These are phyloP conservation scores for Entophlyctis luteolus DNA, from an alignment of 192 early-diverging fungal genomes.

Conservation along the genomic window DNA sequence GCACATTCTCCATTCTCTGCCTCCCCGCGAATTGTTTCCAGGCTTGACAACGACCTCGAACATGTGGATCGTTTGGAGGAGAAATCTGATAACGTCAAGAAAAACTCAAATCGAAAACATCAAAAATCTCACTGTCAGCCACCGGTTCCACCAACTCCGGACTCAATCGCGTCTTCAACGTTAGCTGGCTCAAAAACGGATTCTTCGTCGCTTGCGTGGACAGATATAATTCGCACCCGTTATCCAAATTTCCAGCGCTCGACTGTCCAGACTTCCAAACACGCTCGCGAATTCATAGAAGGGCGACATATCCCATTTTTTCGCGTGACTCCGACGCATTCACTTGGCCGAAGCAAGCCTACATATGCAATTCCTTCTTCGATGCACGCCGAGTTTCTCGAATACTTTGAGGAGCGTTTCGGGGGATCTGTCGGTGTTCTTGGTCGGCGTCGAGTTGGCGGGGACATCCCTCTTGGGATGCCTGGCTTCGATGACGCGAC, in stretches of 20 bases:
- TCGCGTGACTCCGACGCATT: constrained; percentile 18
- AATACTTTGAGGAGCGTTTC: constrained; percentile 22
- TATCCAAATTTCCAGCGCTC: constrained; percentile 23
- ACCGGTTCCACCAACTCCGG: no score
- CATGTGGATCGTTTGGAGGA: no score
- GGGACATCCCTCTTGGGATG: background rate
- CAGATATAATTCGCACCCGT: constrained; percentile 21
- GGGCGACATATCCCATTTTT: constrained; percentile 5
- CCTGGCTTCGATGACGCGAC: constrained; percentile 6
- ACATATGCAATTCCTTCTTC: background rate
- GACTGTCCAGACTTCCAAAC: constrained; percentile 16
- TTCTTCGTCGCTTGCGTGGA: constrained; percentile 22
- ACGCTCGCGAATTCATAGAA: constrained; percentile 24
- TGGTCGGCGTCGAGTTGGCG: constrained; percentile 2
- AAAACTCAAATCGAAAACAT: no score
- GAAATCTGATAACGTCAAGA: no score
- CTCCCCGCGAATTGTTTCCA: no score
- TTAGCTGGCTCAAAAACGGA: no score
- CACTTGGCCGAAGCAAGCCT: constrained; percentile 13
- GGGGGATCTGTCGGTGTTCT: background rate
- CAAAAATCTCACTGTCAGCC: no score
- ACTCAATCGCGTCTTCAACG: no score
- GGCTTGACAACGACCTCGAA: no score
- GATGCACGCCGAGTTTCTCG: constrained; percentile 1
- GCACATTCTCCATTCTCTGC: no score